Evolutionary conservation across 805 yeast genomes (phyloP).

Genomic region (Lipomyces sp.): DNA sequence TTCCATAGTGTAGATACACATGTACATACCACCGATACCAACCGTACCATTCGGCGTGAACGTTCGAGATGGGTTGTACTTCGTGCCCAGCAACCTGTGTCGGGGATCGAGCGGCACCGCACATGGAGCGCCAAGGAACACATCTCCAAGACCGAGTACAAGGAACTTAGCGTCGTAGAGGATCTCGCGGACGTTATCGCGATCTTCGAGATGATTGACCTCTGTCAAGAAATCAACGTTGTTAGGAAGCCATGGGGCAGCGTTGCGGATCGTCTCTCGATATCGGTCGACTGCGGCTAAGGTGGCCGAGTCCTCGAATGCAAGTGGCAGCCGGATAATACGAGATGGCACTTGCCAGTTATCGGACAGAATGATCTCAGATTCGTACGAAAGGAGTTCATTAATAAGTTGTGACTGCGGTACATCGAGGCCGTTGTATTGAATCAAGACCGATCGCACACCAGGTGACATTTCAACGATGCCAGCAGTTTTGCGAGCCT

Average conservation of each 20-base stretch:
- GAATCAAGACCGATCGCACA: constrained; percentile 91
- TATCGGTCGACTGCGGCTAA: constrained; percentile 89
- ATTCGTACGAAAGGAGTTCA: constrained; percentile 73
- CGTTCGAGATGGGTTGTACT: constrained; percentile 95
- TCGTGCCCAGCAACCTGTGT: constrained; percentile 87
- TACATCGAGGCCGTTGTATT: constrained; percentile 68
- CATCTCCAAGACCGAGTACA: constrained; percentile 96
- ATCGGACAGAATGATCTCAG: constrained; percentile 70
- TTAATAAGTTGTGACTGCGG: constrained; percentile 66
- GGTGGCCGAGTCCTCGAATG: constrained; percentile 90
- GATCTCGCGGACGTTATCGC: constrained; percentile 79
- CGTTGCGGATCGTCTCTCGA: constrained; percentile 87
- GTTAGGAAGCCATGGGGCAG: constrained; percentile 98
- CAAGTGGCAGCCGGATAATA: constrained; percentile 87
- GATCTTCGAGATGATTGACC: constrained; percentile 73
- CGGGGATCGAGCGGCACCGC: constrained; percentile 98
- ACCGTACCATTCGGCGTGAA: constrained; percentile 96
- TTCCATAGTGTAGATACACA: constrained; percentile 98
- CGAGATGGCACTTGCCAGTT: constrained; percentile 88
- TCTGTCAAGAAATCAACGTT: constrained; percentile 93
- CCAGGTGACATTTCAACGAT: constrained; percentile 97
- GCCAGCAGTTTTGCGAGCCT: constrained; percentile 67
- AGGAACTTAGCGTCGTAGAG: constrained; percentile 86
- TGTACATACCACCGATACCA: constrained; percentile 98
- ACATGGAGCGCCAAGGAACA: constrained; percentile 96